These are phyloP conservation scores for Begonia fuchsioides DNA, from an alignment of 306 rosid species.

Conservation along the genomic window DNA sequence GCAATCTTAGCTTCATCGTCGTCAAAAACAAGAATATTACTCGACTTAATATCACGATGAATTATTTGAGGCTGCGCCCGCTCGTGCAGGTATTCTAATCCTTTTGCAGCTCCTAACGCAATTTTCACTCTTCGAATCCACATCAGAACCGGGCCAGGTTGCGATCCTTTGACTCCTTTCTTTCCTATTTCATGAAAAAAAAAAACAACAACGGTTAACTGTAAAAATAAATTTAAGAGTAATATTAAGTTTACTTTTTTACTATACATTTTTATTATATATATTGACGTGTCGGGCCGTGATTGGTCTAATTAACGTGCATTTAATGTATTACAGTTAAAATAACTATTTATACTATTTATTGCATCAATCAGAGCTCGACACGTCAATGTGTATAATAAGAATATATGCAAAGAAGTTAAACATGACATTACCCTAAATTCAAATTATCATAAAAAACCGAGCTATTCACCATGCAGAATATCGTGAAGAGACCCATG, in stretches of 20 bases:
- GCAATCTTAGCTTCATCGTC: slow-evolving; percentile 61
- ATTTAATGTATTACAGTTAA: too few relatives aligned
- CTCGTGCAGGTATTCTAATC: slow-evolving; percentile 72
- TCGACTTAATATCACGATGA: slow-evolving; percentile 78
- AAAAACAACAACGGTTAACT: background rate
- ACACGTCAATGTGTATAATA: too few relatives aligned
- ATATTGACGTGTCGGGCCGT: too few relatives aligned
- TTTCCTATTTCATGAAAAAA: slow-evolving; percentile 34
- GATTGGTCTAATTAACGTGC: too few relatives aligned
- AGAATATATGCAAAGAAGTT: too few relatives aligned
- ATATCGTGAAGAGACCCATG: slow-evolving; percentile 70
- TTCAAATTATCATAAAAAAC: background rate
- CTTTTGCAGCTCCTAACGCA: slow-evolving; percentile 71
- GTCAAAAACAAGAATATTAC: slow-evolving; percentile 61
- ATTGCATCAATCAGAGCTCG: too few relatives aligned
- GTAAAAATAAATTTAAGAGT: background rate
- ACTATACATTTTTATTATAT: too few relatives aligned
- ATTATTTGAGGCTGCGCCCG: slow-evolving; percentile 50
- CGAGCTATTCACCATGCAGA: slow-evolving; percentile 38
- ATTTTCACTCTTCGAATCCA: slow-evolving; percentile 74
- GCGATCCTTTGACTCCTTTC: slow-evolving; percentile 62
- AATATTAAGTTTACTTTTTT: too few relatives aligned
- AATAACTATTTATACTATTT: too few relatives aligned
- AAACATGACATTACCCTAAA: too few relatives aligned
- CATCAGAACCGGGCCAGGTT: slow-evolving; percentile 54